These are phyloP conservation scores for Mrakia gelida DNA, from an alignment of 768 basidiomycete genomes.

Conservation along the genomic window DNA sequence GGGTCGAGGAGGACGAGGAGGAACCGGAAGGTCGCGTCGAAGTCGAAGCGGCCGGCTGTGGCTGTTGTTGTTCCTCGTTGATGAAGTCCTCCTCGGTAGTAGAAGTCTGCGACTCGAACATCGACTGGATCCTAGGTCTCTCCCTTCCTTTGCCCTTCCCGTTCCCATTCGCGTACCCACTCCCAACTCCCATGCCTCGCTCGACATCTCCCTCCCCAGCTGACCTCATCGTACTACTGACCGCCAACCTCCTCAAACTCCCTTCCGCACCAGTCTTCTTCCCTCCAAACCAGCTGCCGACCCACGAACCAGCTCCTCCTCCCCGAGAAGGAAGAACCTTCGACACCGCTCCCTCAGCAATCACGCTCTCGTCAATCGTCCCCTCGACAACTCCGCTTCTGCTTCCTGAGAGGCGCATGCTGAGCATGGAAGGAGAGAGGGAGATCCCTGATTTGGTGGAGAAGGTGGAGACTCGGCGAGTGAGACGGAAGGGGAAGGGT, in stretches of 20 bases:
- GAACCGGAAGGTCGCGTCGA: not conserved
- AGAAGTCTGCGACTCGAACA: slow-evolving; percentile 1
- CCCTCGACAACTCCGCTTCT: slow-evolving; percentile 12
- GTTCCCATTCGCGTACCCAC: not conserved
- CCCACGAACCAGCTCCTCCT: not conserved
- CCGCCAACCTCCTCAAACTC: slow-evolving; percentile 21
- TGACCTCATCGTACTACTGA: not conserved
- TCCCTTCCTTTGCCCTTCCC: not conserved
- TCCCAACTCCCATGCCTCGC: not conserved
- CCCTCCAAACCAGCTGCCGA: slow-evolving; percentile 24
- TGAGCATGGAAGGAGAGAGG: slow-evolving; percentile 27
- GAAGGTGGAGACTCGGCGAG: slow-evolving; percentile 19
- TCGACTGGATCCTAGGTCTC: slow-evolving; percentile 5
- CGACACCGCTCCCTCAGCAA: slow-evolving; percentile 11
- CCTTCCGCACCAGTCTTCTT: slow-evolving; percentile 19
- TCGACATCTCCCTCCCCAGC: not conserved
- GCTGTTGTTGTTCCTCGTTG: not conserved
- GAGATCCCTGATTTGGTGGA: slow-evolving; percentile 18
- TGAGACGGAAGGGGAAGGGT: slow-evolving; percentile 14
- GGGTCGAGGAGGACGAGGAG: not conserved
- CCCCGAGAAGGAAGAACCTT: not conserved
- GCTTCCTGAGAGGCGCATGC: slow-evolving; percentile 10
- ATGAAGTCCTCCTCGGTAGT: no score
- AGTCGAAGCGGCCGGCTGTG: not conserved
- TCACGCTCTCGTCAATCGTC: slow-evolving; percentile 3